Conservation (phyloP, 441 rosid genomes). For the Jatropha multifida region DNA sequence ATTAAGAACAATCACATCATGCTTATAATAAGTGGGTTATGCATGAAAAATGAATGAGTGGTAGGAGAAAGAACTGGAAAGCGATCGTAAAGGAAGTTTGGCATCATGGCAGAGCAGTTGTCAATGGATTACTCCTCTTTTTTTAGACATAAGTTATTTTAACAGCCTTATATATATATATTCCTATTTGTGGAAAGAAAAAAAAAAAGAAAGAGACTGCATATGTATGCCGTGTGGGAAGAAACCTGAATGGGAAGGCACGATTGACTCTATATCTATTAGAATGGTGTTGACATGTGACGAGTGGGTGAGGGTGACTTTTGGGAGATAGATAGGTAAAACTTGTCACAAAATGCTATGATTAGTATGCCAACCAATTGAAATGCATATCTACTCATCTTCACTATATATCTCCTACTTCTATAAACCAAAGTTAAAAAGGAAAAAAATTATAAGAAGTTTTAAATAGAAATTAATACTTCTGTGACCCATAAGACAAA, state of each 20-base stretch:
- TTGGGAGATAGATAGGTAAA: background rate
- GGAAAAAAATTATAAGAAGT: too few species aligned
- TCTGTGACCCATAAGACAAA: too few species aligned
- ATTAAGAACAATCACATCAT: too few species aligned
- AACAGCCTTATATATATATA: background rate
- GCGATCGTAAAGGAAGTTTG: too few species aligned
- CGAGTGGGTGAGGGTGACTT: conserved; percentile 6
- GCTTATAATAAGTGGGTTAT: too few species aligned
- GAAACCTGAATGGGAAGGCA: conserved; percentile 3
- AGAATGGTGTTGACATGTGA: conserved; percentile 20
- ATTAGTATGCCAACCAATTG: background rate
- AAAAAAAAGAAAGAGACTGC: too few species aligned
- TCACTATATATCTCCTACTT: conserved; percentile 20
- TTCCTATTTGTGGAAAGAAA: background rate
- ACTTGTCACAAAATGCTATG: background rate
- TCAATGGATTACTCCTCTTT: too few species aligned
- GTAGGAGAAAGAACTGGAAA: too few species aligned
- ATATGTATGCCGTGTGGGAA: background rate
- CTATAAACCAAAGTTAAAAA: background rate
- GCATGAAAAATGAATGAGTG: too few species aligned
- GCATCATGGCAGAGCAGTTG: too few species aligned
- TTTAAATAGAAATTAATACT: too few species aligned
- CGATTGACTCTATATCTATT: background rate
- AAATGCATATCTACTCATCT: conserved; percentile 37
- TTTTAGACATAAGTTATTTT: too few species aligned